These are phyloP conservation scores for Globisporangium carolinianum DNA, from an alignment of 352 stramenopile species.

Conservation along the genomic window DNA sequence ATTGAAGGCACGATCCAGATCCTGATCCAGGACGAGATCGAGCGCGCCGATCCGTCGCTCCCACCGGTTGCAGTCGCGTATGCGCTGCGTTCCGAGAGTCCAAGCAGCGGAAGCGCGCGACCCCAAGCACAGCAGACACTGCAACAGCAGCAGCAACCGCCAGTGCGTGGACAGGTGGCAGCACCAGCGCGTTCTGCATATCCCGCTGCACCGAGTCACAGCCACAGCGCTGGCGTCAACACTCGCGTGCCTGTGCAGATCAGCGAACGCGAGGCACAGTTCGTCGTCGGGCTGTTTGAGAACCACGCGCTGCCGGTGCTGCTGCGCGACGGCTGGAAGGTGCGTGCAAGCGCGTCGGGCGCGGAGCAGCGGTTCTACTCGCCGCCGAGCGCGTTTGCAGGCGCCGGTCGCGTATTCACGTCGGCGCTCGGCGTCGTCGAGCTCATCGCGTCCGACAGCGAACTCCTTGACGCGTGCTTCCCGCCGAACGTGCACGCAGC, in stretches of 20 bases:
- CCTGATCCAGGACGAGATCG: slow-evolving; percentile 83
- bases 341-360: slow-evolving; percentile 30
- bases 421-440: slow-evolving; percentile 67
- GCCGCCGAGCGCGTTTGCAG: slow-evolving; percentile 21
- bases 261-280: slow-evolving; percentile 67
- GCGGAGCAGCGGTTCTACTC: slow-evolving; percentile 34
- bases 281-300: slow-evolving; percentile 72
- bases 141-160: slow-evolving; percentile 1
- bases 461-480: slow-evolving; percentile 58
- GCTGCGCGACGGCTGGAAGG: slow-evolving; percentile 56
- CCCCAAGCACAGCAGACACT: too few species aligned
- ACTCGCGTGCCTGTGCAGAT: slow-evolving; percentile 27
- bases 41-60: slow-evolving; percentile 57
- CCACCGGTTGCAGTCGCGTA: slow-evolving; percentile 15
- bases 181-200: background rate
- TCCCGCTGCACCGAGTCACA: background rate
- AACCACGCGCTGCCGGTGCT: slow-evolving; percentile 67
- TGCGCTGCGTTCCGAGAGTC: slow-evolving; percentile 11
- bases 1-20: slow-evolving; percentile 79
- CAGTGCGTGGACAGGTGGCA: background rate
- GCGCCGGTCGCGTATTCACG: slow-evolving; percentile 32
- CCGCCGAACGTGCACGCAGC: slow-evolving; percentile 63
- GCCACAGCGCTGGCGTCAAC: background rate
- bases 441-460: slow-evolving; percentile 58
- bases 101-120: slow-evolving; percentile 4